Base-by-base conservation (phyloP, 2,329 filamentous ascomycete species). In the Chrysosporium keratinophilum region DNA sequence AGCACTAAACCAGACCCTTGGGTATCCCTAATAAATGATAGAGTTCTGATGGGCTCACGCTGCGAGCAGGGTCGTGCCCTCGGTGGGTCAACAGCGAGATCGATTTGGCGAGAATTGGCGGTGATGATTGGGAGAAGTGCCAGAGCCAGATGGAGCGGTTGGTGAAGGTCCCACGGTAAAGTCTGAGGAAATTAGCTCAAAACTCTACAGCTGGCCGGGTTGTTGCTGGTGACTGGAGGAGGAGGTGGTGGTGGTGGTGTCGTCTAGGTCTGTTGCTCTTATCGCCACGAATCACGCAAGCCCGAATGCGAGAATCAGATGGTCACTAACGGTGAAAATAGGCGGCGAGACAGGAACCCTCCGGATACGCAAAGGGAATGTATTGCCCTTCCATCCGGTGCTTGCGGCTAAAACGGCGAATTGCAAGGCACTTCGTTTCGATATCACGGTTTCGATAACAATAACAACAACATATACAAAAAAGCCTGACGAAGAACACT, bases 1-100 rank as follows among this genome's bases (percentile, higher is more conserved):
- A 44, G 49, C 49, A 51, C 49, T 51, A 44, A 51, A 51, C 49
- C 49, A 51, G 28, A 51, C 28, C 49, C 40, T 44, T 51, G 49
- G 49, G 49, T 51, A 37, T n/a, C 35, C 35, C 49, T 51, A 17
- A 43, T 12, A 17, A 37, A 51, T 44, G 35, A 51, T 51, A 35
- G 49, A 51, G 49, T 51, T 51, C 48, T 23, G 43, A 28, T 28
- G 37, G 9, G 23, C 49, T 35, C n/a, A 37, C 39, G 35, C n/a
- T 40, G 49, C 39, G 49, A 51, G 43, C 49, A 47, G 45, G 45
- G 28, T 33, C 23, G 43, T 47, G 31, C 12, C 49, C 19, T 50
- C 31, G n/a, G 49, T 51, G 49, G 49, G 49, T 51, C 49, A 14
- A 7, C 12, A 14, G 40, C 35, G 40, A 11, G 34, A 42, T 50